Base-by-base conservation (phyloP, 2,329 filamentous ascomycete species). In the Aspergillaceae sp. region DNA sequence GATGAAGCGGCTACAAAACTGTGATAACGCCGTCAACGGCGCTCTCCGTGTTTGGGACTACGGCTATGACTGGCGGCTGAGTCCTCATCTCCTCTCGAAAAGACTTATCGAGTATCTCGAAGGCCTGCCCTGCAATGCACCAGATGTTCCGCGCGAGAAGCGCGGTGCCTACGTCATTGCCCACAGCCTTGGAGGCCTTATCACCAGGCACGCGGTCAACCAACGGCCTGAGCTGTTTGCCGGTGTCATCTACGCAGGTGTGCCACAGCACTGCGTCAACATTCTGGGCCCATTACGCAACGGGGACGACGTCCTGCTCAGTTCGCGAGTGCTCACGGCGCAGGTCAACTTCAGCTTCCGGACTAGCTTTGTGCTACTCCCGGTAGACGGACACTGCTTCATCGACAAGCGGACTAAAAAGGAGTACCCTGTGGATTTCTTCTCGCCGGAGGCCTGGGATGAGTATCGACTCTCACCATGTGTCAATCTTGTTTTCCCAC, bases 61-160 rank as follows among this genome's bases (percentile, higher is more conserved):
- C 60, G 89, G 90, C 11, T 97, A 95, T 58, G 91, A 97, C 67
- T 97, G 91, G 91, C 78, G 91, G 10, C 71, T 96, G 35, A 92
- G 87, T 52, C 91, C 91, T 1, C 78, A 84, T 58, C 71, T 88
- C 1, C 75, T 92, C 0, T 89, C 86, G 3, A 73, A 75, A 40
- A 80, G 80, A 50, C 71, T 97, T n/a, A 79, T 83, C 33, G 68
- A 77, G 11, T 95, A 87, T 57, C 71, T 97, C 9, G 80, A 86
- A 59, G 74, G 69, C 2, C 72, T 97, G 1, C 85, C 85, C 0
- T 89, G 81, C 43, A 96, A 96, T 58, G 74, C 78, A 41, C 71
- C 75, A 3, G 74, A 69, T 6, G 71, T 73, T 0, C 69, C 75
- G 1, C 60, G 62, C 0, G 72, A 76, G 42, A 73, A 78, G 9